phyloP scores from a whole-genome alignment of 1,284 basidiomycete species.

The Ustilago hordei region DNA sequence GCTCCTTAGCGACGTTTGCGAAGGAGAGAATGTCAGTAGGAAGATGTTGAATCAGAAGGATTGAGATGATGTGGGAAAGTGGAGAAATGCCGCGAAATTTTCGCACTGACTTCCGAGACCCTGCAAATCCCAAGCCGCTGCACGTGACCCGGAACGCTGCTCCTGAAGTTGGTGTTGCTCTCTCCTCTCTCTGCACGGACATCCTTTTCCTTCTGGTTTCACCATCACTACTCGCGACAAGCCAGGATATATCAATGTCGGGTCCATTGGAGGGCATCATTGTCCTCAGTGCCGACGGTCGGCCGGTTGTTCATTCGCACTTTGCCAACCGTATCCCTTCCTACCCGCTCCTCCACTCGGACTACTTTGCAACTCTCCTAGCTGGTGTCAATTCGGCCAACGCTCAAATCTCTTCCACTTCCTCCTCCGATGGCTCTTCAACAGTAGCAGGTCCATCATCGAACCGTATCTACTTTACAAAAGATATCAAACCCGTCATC shows the following conservation, averaged over 20 bases:
- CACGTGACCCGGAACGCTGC: constrained; percentile 24
- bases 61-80: constrained; percentile 17
- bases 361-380: constrained; percentile 82
- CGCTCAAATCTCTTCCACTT: constrained; percentile 31
- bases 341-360: constrained; percentile 86
- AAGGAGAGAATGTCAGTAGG: neutral
- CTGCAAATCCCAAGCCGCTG: neutral
- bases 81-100: constrained; percentile 36
- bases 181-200: constrained; percentile 13
- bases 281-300: constrained; percentile 84
- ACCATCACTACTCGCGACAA: neutral
- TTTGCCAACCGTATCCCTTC: constrained; percentile 83
- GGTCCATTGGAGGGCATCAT: constrained; percentile 83
- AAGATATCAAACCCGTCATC: constrained; percentile 53
- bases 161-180: constrained; percentile 3
- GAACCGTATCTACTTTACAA: constrained; percentile 43
- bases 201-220: neutral
- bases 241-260: constrained; percentile 17
- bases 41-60: constrained; percentile 2
- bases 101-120: constrained; percentile 15
- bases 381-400: constrained; percentile 45
- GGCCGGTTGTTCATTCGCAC: constrained; percentile 88
- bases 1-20: neutral
- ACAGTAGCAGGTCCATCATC: constrained; percentile 22
- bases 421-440: constrained; percentile 2